Percentiles rank a stretch among this genome's conserved stretches.
Conservation (phyloP, 1,284 basidiomycete species). For the Cryptococcus sp. region DNA sequence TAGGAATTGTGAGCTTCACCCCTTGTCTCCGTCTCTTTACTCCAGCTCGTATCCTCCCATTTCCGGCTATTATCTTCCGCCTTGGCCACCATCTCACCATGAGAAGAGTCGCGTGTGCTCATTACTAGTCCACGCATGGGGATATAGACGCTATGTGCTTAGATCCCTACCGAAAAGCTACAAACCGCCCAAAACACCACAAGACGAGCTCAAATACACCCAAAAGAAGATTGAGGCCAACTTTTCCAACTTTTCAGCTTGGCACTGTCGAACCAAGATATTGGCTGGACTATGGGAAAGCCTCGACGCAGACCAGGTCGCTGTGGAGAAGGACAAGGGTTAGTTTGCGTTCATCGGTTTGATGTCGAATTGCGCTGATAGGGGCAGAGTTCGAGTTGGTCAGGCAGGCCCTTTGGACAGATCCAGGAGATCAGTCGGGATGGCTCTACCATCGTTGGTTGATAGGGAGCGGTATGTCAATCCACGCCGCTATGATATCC, state of each 20-base stretch:
- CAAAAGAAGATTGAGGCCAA: slow-evolving; percentile 85
- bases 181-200: slow-evolving; percentile 42
- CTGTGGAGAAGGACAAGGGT: slow-evolving; percentile 62
- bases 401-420: slow-evolving; percentile 91
- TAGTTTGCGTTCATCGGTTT: slow-evolving; percentile 17
- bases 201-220: slow-evolving; percentile 71
- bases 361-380: too few relatives aligned
- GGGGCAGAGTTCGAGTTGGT: slow-evolving; percentile 80
- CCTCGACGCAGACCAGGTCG: slow-evolving; percentile 52
- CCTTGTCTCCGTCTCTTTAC: background rate
- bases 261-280: slow-evolving; percentile 93
- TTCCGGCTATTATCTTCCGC: too few relatives aligned
- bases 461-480: slow-evolving; percentile 62
- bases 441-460: slow-evolving; percentile 99
- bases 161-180: slow-evolving; percentile 56
- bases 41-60: too few relatives aligned
- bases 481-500: background rate
- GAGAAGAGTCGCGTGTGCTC: too few relatives aligned
- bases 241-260: slow-evolving; percentile 97
- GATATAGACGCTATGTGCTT: slow-evolving; percentile 79
- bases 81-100: too few relatives aligned
- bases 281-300: slow-evolving; percentile 63
- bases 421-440: slow-evolving; percentile 90
- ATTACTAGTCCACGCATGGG: slow-evolving; percentile 77
- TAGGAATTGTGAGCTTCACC: slow-evolving; percentile 67